Conservation (phyloP, 2,329 filamentous ascomycete genomes). For the Fusarium tjaetaba region DNA sequence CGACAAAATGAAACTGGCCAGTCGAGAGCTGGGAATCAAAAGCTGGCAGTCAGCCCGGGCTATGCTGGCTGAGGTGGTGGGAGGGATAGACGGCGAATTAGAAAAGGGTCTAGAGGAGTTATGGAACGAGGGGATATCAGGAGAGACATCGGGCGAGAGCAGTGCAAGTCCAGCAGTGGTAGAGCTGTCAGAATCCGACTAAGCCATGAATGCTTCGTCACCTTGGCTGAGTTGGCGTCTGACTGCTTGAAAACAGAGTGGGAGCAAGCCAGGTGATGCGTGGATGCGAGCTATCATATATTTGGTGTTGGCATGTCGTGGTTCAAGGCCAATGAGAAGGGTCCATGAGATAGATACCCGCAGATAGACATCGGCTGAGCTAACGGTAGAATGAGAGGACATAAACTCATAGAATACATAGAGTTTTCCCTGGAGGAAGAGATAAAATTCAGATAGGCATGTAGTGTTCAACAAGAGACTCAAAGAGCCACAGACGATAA, state of each 20-base stretch:
- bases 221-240: conserved; percentile 9
- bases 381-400: not conserved
- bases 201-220: conserved; percentile 20
- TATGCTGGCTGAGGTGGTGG: conserved; percentile 52
- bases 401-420: conserved; percentile 6
- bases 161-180: conserved; percentile 38
- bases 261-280: conserved; percentile 3
- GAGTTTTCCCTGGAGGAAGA: not conserved
- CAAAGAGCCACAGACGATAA: not conserved
- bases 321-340: not conserved
- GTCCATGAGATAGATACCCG: not conserved
- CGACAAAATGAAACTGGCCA: conserved; percentile 54
- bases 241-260: conserved; percentile 13
- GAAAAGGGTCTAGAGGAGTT: conserved; percentile 53
- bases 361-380: not conserved
- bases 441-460: not conserved
- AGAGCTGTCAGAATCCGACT: conserved; percentile 42
- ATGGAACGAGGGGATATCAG: conserved; percentile 53
- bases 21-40: conserved; percentile 50
- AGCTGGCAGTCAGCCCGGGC: conserved; percentile 53
- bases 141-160: conserved; percentile 26
- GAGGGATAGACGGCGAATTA: conserved; percentile 53
- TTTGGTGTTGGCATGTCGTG: not conserved
- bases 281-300: conserved; percentile 24
- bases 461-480: not conserved